Percentiles rank a stretch among this genome's conserved stretches.
Evolutionary conservation across 371 early-diverging fungal species (phyloP).

Genomic region (Mucor indicus): DNA sequence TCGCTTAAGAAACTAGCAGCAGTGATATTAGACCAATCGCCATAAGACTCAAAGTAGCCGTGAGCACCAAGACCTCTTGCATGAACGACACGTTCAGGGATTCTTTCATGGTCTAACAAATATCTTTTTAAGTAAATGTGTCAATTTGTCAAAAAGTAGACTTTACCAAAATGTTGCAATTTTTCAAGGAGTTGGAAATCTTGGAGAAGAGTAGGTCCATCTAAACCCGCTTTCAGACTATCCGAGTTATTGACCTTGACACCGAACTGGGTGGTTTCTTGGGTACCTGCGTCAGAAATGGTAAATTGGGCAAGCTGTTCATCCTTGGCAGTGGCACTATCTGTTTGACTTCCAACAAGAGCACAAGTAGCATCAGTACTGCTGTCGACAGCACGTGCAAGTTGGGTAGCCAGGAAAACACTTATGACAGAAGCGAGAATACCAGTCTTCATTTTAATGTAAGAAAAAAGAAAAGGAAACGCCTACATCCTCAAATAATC

Average conservation of each 20-base stretch:
- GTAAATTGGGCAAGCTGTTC: slow-evolving; percentile 9
- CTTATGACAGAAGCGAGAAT: slow-evolving; percentile 6
- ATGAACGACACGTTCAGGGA: slow-evolving; percentile 58
- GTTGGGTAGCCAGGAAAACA: slow-evolving; percentile 4
- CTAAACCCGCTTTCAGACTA: slow-evolving; percentile 36
- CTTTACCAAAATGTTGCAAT: slow-evolving; percentile 54
- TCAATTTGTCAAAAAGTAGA: no score
- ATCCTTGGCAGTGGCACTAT: slow-evolving; percentile 5
- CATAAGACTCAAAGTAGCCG: slow-evolving; percentile 53
- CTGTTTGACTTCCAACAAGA: background rate
- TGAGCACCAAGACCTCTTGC: slow-evolving; percentile 54
- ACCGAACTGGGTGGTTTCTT: slow-evolving; percentile 26
- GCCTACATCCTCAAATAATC: no score
- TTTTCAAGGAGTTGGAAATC: slow-evolving; percentile 51
- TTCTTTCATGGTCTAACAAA: slow-evolving; percentile 16
- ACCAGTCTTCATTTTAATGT: slow-evolving; percentile 5
- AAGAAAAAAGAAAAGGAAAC: no score
- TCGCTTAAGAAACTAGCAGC: slow-evolving; percentile 38
- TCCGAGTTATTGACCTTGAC: slow-evolving; percentile 25
- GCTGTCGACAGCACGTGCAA: background rate
- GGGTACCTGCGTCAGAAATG: slow-evolving; percentile 15
- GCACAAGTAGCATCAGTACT: slow-evolving; percentile 1
- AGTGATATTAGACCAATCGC: slow-evolving; percentile 39
- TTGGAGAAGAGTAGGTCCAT: slow-evolving; percentile 49
- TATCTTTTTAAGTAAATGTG: no score